These are phyloP conservation scores for Avena atlantica DNA, from an alignment of 176 grass and related monocot genomes.

Conservation along the genomic window DNA sequence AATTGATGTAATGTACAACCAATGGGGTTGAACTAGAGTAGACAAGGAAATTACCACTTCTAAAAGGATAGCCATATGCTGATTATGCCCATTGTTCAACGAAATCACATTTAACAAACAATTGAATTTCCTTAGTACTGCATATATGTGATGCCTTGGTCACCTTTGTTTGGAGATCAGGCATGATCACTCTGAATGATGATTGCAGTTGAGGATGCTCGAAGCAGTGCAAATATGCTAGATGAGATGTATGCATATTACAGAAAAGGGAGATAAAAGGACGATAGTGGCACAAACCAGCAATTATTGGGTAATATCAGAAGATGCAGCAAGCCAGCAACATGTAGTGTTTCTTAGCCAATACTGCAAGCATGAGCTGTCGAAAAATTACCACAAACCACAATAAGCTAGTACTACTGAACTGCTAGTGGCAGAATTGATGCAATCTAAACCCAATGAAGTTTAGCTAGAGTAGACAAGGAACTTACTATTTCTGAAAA, in stretches of 20 bases:
- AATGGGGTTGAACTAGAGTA: background rate
- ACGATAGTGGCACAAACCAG: background rate
- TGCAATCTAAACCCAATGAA: background rate
- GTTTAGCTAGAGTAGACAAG: background rate
- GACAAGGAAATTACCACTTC: background rate
- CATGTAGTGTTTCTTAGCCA: slow-evolving; percentile 4
- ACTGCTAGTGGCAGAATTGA: background rate
- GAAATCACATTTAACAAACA: background rate
- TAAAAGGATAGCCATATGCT: background rate
- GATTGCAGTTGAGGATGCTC: background rate
- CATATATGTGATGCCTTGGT: background rate
- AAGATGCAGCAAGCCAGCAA: background rate
- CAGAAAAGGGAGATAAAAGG: background rate
- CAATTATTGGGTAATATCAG: background rate
- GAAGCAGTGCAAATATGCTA: background rate
- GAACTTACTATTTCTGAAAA: background rate
- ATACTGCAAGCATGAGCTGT: background rate
- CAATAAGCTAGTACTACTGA: background rate
- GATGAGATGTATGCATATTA: background rate
- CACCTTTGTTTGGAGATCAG: background rate
- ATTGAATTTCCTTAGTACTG: background rate
- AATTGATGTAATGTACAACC: background rate
- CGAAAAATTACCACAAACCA: slow-evolving; percentile 3
- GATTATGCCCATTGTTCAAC: background rate
- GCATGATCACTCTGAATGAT: background rate